These are phyloP conservation scores for Prinsepia uniflora DNA, from an alignment of 306 rosid genomes.

Conservation along the genomic window DNA sequence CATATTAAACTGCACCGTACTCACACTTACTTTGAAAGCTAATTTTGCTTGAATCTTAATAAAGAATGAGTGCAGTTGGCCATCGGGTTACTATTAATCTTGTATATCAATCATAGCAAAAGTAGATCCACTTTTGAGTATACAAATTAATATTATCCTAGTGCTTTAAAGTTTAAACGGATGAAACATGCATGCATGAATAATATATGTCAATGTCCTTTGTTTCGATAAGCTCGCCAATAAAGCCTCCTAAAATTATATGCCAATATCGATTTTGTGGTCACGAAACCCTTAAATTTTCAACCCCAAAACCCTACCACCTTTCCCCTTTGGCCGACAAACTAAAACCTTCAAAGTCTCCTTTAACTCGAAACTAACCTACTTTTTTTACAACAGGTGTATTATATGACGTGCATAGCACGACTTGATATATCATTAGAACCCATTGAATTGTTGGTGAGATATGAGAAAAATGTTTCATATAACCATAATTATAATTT, in stretches of 20 bases:
- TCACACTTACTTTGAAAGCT: no score
- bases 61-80: neutral
- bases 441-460: neutral
- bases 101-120: neutral
- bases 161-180: neutral
- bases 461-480: no score
- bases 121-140: neutral
- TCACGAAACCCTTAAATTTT: neutral
- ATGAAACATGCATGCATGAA: neutral
- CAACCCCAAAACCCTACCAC: constrained; percentile 6
- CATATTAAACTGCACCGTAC: no score
- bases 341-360: neutral
- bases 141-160: neutral
- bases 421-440: neutral
- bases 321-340: constrained; percentile 12
- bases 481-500: no score
- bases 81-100: neutral
- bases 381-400: neutral
- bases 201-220: neutral
- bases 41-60: neutral
- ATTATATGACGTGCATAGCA: neutral
- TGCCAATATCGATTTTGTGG: neutral
- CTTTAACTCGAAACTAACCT: neutral
- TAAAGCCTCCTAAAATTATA: neutral
- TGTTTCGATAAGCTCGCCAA: no score